Evolutionary conservation across 1,284 basidiomycete genomes (phyloP), one percentile per base, ranked within the genome.

Genomic region (Mycena citricolor): DNA sequence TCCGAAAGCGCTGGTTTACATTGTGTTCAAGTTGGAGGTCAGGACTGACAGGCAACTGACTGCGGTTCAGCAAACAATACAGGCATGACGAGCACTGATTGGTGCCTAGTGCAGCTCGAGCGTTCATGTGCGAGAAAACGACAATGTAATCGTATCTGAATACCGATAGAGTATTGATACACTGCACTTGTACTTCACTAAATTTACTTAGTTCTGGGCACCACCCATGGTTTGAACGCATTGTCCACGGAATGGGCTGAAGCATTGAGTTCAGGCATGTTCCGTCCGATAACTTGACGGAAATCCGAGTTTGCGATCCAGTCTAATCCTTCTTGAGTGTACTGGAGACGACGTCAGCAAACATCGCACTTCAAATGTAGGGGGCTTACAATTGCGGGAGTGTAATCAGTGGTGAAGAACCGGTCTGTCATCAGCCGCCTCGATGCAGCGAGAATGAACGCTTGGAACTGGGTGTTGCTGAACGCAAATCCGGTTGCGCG

Each of bases 401-500:
- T 44, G 32, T 48, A 52, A 24, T 52, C 50, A 16, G 50, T 52
- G 12, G 50, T 52, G 29, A 52, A 52, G 26, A 52, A 52, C 11
- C 50, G 45, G 16, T 52, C 50, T 24, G 50, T 48, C 45, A 48
- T 37, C 8, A 52, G 26, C 14, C 42, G 23, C 7, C 49, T 33
- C 38, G 49, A 51, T 16, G 49, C 49, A 6, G 49, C 49, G 14
- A 51, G 33, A 19, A 51, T 47, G 31, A 51, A 51, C 11, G 25
- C 45, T 39, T 51, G 49, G 38, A 51, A 51, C 42, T 47, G 49
- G 8, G 49, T 47, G 34, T 51, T 47, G 42, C 45, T 51, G 31
- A 51, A 51, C 41, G 49, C 45, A 13, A 51, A 51, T 11, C 45
- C 49, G 0, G 49, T 39, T 13, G 49, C 38, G 22, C 45, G 37